phyloP scores from a whole-genome alignment of 2,329 filamentous ascomycete genomes.

The Epichloe scottii region DNA sequence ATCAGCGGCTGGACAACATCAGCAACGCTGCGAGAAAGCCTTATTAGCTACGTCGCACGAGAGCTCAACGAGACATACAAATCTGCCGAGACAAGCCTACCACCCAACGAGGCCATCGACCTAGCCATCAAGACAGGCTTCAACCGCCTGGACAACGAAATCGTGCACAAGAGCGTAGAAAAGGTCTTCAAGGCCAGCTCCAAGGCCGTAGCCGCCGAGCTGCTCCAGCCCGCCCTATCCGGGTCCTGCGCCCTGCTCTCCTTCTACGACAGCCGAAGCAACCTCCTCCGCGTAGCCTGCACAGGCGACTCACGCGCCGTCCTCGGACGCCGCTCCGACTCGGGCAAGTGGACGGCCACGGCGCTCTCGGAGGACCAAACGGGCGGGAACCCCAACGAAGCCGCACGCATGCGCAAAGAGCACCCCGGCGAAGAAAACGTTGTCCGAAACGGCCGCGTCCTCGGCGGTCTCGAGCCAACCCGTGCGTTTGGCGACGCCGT shows the following conservation, averaged over 20 bases:
- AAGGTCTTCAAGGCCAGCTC: constrained; percentile 83
- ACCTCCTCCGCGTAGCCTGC: constrained; percentile 84
- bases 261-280: constrained; percentile 84
- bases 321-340: constrained; percentile 62
- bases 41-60: constrained; percentile 85
- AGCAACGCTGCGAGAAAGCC: constrained; percentile 80
- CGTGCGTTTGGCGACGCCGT: constrained; percentile 91
- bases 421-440: constrained; percentile 87
- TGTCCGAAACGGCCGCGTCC: constrained; percentile 75
- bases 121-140: constrained; percentile 89
- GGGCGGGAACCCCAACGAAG: constrained; percentile 76
- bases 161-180: constrained; percentile 83
- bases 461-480: constrained; percentile 84
- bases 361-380: constrained; percentile 89
- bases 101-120: constrained; percentile 71
- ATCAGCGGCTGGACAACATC: constrained; percentile 91
- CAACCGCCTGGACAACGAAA: constrained; percentile 78
- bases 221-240: constrained; percentile 83
- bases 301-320: constrained; percentile 95
- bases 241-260: constrained; percentile 95
- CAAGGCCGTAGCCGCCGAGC: constrained; percentile 80
- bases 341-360: constrained; percentile 86
- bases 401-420: constrained; percentile 65
- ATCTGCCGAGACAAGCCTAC: constrained; percentile 47
- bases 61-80: constrained; percentile 92